These are phyloP conservation scores for Gossypium raimondii DNA, from an alignment of 345 rosid species.

Conservation along the genomic window DNA sequence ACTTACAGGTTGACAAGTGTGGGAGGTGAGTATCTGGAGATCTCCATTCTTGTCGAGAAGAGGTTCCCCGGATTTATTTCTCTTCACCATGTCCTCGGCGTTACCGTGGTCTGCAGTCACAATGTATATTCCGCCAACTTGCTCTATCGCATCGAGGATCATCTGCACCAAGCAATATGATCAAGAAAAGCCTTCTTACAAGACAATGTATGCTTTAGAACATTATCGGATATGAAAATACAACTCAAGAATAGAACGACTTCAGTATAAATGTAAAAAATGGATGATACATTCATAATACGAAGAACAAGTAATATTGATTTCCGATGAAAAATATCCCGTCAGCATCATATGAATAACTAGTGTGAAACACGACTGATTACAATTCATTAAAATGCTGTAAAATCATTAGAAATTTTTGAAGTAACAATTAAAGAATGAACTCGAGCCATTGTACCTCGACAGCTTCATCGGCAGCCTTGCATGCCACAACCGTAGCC, in stretches of 20 bases:
- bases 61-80: conserved; percentile 80
- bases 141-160: conserved; percentile 73
- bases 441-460: conserved; percentile 45
- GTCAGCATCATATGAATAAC: not conserved
- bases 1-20: conserved; percentile 92
- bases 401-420: not conserved
- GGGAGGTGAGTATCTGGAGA: conserved; percentile 90
- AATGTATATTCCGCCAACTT: conserved; percentile 86
- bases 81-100: conserved; percentile 98
- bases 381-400: no score
- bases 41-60: conserved; percentile 58
- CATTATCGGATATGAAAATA: not conserved
- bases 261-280: not conserved
- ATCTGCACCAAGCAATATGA: conserved; percentile 44
- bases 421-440: not conserved
- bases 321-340: not conserved
- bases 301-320: not conserved
- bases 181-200: not conserved
- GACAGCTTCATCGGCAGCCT: conserved; percentile 87
- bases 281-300: no score
- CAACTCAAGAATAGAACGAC: not conserved
- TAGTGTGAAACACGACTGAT: not conserved
- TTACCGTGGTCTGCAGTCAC: conserved; percentile 98
- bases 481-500: conserved; percentile 83
- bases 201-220: not conserved